Evolutionary conservation across 148 eudicot species (phyloP).

Genomic region (Silene latifolia): DNA sequence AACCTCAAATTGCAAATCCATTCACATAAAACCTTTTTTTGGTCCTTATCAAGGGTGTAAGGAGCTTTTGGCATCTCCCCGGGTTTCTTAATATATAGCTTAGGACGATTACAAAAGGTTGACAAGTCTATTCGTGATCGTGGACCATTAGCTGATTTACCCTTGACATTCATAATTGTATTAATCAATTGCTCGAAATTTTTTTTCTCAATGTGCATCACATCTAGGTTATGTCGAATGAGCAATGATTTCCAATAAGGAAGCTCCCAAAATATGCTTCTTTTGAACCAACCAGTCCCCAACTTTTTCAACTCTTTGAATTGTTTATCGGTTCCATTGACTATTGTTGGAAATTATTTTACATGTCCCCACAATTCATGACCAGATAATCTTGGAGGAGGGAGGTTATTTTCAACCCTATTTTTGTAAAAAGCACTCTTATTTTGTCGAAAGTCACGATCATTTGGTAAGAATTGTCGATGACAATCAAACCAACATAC

Average conservation of each 20-base stretch:
- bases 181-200: neutral
- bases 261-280: neutral
- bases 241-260: neutral
- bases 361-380: neutral
- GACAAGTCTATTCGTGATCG: neutral
- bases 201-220: too few relatives aligned
- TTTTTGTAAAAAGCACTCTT: conserved; percentile 1
- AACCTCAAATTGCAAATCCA: too few relatives aligned
- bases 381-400: neutral
- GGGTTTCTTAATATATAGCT: neutral
- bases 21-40: too few relatives aligned
- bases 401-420: neutral
- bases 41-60: neutral
- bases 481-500: too few relatives aligned
- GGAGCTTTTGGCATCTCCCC: neutral
- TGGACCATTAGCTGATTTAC: neutral
- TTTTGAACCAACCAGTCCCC: neutral
- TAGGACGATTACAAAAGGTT: neutral
- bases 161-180: neutral
- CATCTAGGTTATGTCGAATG: too few relatives aligned
- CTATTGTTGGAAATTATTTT: neutral
- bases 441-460: neutral
- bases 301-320: neutral
- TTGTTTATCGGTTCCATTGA: neutral
- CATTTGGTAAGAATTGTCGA: too few relatives aligned